These are phyloP conservation scores for Cucurbitaria berberidis DNA, from an alignment of 2,329 filamentous ascomycete genomes.

Conservation along the genomic window DNA sequence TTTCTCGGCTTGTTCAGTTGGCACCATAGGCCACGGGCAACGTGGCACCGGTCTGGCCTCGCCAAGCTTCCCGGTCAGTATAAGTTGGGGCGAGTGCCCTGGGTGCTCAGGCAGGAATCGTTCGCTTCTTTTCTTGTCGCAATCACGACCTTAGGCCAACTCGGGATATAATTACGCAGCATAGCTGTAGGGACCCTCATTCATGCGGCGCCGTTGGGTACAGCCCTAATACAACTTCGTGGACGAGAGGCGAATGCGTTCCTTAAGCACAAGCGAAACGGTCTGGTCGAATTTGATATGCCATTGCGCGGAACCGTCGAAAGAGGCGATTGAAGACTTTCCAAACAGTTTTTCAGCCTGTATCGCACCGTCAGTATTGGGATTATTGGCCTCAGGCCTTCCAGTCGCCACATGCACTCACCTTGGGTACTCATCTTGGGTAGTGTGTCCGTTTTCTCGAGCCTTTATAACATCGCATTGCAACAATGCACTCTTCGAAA, in stretches of 20 bases:
- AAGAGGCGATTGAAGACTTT: too few relatives aligned
- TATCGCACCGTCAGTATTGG: not conserved
- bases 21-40: not conserved
- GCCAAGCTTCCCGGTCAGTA: conserved; percentile 3
- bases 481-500: not conserved
- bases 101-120: conserved; percentile 1
- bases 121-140: not conserved
- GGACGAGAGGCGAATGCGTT: too few relatives aligned
- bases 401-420: too few relatives aligned
- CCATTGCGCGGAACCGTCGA: too few relatives aligned
- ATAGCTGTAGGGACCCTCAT: not conserved
- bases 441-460: not conserved
- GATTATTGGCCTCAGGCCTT: not conserved
- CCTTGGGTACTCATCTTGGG: not conserved
- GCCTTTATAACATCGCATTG: not conserved
- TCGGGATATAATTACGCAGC: not conserved
- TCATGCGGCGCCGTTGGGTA: not conserved
- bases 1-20: not conserved
- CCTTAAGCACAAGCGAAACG: too few relatives aligned
- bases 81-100: conserved; percentile 1
- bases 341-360: too few relatives aligned
- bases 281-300: too few relatives aligned
- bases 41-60: conserved; percentile 3
- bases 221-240: too few relatives aligned
- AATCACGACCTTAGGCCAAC: not conserved